These are phyloP conservation scores for Sporothrix mexicana DNA, from an alignment of 2,329 filamentous ascomycete genomes.

Conservation along the genomic window DNA sequence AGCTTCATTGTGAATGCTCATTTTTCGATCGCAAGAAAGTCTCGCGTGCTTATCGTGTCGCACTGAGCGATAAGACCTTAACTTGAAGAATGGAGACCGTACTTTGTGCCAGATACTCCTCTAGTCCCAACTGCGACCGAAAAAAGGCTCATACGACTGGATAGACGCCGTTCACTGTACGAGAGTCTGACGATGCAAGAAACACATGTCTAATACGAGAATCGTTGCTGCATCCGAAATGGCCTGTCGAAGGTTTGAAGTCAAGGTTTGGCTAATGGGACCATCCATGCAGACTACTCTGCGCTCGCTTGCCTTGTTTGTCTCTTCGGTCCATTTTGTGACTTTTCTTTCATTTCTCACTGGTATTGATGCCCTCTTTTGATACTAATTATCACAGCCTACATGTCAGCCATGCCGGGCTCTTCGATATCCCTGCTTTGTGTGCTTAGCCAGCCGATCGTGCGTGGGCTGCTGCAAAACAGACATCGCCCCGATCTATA, in stretches of 20 bases:
- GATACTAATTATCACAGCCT: background rate
- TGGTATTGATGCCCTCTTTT: background rate
- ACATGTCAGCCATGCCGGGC: background rate
- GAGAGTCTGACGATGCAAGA: too few species aligned
- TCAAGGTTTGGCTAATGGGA: background rate
- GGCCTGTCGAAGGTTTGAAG: background rate
- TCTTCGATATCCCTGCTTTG: background rate
- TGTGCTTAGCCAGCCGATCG: slow-evolving; percentile 9
- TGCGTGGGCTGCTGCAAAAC: background rate
- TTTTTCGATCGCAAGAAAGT: background rate
- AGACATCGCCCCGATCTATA: slow-evolving; percentile 17
- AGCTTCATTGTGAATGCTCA: background rate
- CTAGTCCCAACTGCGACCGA: background rate
- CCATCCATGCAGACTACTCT: background rate
- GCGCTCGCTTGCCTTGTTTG: background rate
- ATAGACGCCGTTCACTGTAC: background rate
- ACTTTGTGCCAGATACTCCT: background rate
- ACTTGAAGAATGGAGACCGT: background rate
- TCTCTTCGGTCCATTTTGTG: background rate
- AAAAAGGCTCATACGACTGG: background rate
- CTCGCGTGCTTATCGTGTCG: background rate
- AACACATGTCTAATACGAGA: background rate
- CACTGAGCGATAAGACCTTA: background rate
- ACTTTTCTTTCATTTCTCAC: background rate
- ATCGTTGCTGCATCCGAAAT: background rate